These are phyloP conservation scores for Friedmanniomyces endolithicus DNA, from an alignment of 495 filamentous ascomycete species.

Conservation along the genomic window DNA sequence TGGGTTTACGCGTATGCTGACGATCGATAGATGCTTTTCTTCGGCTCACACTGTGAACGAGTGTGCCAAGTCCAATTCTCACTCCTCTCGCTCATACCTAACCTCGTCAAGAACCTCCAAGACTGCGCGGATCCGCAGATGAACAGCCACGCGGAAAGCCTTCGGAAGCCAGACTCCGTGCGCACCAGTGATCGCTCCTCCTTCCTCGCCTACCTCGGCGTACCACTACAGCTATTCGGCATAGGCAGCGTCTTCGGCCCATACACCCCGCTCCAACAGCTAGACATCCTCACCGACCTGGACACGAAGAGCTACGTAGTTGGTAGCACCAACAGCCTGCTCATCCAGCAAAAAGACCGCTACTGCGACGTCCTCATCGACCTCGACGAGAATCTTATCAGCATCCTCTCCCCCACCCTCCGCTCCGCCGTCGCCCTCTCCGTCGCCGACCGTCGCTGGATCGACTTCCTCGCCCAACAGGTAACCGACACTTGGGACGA, in stretches of 20 bases:
- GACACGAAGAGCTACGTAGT: conserved; percentile 96
- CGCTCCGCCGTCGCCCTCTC: conserved; percentile 68
- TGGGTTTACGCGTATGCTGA: conserved; percentile 8
- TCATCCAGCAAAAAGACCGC: conserved; percentile 88
- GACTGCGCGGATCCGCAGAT: conserved; percentile 88
- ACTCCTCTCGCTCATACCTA: conserved; percentile 84
- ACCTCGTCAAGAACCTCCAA: conserved; percentile 69
- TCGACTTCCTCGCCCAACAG: conserved; percentile 84
- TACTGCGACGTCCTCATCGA: conserved; percentile 97
- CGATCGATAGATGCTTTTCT: conserved; percentile 78
- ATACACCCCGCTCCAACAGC: conserved; percentile 90
- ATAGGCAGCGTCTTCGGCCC: conserved; percentile 94
- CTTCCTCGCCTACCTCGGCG: conserved; percentile 85
- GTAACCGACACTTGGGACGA: conserved; percentile 97
- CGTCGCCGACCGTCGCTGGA: conserved; percentile 84
- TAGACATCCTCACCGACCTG: conserved; percentile 85
- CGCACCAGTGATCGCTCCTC: conserved; percentile 86
- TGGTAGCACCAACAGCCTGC: conserved; percentile 86
- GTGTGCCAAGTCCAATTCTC: conserved; percentile 98
- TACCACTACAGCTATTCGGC: conserved; percentile 90
- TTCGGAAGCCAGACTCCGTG: conserved; percentile 70
- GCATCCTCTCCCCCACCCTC: conserved; percentile 67
- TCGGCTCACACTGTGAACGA: conserved; percentile 84
- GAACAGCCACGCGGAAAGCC: conserved; percentile 63
- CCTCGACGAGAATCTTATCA: conserved; percentile 80